Percentiles rank a stretch among this genome's conserved stretches.
These are phyloP conservation scores for Melampsora americana DNA, from an alignment of 1,284 basidiomycete species.

Conservation along the genomic window DNA sequence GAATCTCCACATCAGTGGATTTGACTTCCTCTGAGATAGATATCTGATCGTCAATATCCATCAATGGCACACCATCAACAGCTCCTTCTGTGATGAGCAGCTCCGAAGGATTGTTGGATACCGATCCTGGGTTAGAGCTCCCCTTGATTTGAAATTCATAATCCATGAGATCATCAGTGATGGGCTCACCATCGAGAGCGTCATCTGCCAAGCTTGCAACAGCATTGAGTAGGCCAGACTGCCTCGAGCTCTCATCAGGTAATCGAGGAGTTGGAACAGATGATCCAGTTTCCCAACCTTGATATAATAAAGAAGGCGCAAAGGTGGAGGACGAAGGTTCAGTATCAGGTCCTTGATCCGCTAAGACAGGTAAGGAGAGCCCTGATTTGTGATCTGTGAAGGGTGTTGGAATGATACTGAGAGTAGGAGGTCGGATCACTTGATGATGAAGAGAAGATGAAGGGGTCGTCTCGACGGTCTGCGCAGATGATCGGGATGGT, in stretches of 20 bases:
- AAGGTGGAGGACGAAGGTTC: conserved; percentile 16
- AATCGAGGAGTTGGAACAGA: background rate
- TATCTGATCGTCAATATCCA: background rate
- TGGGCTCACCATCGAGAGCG: conserved; percentile 43
- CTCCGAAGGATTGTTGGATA: background rate
- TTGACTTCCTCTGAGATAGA: no score
- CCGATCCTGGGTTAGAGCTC: conserved; percentile 5
- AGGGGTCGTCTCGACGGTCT: background rate
- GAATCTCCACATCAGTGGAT: no score
- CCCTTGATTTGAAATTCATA: conserved; percentile 27
- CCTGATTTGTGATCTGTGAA: background rate
- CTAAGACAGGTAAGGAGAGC: background rate
- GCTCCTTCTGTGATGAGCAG: conserved; percentile 10
- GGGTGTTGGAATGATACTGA: conserved; percentile 2
- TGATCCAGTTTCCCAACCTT: conserved; percentile 6
- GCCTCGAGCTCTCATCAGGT: background rate
- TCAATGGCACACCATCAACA: conserved; percentile 34
- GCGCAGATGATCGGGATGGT: background rate
- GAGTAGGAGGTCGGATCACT: background rate
- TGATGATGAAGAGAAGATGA: background rate
- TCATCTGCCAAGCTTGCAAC: conserved; percentile 25
- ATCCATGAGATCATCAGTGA: conserved; percentile 39
- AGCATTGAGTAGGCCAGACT: background rate
- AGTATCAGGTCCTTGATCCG: conserved; percentile 3
- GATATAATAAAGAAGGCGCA: background rate